phyloP scores from a whole-genome alignment of 352 stramenopile species.

The Pythium scleroteichum region DNA sequence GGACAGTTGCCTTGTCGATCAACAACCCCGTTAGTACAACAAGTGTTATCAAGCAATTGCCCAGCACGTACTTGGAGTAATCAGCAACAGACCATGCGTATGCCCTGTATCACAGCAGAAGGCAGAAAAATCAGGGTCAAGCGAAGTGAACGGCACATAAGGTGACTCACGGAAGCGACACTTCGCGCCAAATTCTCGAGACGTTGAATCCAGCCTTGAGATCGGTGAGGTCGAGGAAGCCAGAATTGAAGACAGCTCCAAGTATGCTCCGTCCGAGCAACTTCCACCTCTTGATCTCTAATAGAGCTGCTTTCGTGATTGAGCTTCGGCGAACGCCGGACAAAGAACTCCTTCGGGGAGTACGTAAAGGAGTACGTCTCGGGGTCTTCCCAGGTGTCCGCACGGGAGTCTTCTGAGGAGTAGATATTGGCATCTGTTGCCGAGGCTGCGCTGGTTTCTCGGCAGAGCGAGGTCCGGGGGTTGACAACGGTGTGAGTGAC shows the following conservation, averaged over 20 bases:
- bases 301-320: constrained; percentile 4
- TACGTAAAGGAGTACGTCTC: constrained; percentile 12
- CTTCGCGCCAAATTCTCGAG: constrained; percentile 26
- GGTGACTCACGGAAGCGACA: constrained; percentile 18
- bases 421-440: constrained; percentile 5
- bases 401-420: constrained; percentile 10
- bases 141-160: constrained; percentile 14
- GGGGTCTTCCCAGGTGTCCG: constrained; percentile 6
- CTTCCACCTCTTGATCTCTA: constrained; percentile 22
- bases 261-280: constrained; percentile 19
- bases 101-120: constrained; percentile 10
- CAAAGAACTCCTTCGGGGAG: constrained; percentile 17
- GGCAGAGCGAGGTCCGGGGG: background rate
- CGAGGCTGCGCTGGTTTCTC: background rate
- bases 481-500: constrained; percentile 4
- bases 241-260: constrained; percentile 20
- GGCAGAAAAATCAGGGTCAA: background rate
- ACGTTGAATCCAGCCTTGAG: constrained; percentile 27
- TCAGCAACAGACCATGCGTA: constrained; percentile 34
- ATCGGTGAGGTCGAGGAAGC: constrained; percentile 21
- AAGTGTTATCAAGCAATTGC: background rate
- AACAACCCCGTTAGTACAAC: background rate
- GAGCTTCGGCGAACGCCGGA: constrained; percentile 16
- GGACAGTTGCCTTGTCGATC: constrained; percentile 33
- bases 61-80: constrained; percentile 27